Conservation (phyloP, 805 yeast genomes). For the Starmerella potacharoeniae region DNA sequence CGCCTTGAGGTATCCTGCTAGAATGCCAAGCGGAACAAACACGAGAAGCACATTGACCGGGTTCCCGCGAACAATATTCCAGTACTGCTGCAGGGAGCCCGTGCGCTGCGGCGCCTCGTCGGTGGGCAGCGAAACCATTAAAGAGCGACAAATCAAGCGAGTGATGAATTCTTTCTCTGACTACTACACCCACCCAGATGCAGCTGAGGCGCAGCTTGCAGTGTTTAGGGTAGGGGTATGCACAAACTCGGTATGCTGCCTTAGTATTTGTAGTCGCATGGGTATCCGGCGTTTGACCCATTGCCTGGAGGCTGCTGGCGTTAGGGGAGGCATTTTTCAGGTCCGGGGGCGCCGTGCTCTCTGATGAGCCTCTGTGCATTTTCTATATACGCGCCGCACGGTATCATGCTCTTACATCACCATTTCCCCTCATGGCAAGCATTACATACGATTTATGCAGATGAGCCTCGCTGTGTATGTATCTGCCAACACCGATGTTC, state of each 20-base stretch:
- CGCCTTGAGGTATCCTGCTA: conserved; percentile 53
- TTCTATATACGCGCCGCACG: too few species aligned
- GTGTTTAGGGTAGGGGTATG: background rate
- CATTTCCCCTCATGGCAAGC: too few species aligned
- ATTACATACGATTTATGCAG: too few species aligned
- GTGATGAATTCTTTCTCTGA: background rate
- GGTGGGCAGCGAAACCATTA: conserved; percentile 1
- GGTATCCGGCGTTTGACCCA: too few species aligned
- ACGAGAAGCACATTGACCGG: conserved; percentile 58
- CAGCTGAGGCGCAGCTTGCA: conserved; percentile 4
- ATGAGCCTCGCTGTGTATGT: too few species aligned
- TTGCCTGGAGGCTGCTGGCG: too few species aligned
- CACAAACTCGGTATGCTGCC: background rate
- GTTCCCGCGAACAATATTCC: conserved; percentile 16
- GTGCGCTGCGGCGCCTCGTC: background rate
- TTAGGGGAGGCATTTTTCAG: too few species aligned
- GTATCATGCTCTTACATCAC: too few species aligned
- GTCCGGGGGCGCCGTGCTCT: too few species aligned
- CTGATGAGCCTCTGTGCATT: too few species aligned
- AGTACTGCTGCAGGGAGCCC: conserved; percentile 4
- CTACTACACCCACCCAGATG: background rate
- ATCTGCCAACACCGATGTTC: too few species aligned
- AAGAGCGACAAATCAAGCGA: background rate
- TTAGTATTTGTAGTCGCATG: too few species aligned
- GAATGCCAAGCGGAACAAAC: conserved; percentile 80